Conservation (phyloP, 2,329 filamentous ascomycete genomes). For the Colletotrichum scovillei region DNA sequence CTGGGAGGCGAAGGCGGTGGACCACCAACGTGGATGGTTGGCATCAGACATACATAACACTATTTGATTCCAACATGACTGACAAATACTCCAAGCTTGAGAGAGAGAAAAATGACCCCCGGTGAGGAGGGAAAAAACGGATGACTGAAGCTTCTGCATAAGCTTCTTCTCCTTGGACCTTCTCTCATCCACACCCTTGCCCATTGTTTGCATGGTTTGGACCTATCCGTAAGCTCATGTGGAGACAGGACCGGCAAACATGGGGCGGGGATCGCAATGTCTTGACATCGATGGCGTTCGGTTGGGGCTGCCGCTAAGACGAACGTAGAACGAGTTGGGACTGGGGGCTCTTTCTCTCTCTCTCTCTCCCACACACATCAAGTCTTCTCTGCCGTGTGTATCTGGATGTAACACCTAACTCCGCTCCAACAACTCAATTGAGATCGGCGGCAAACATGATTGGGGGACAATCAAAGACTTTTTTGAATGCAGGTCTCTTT, state of each 20-base stretch:
- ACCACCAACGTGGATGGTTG: neutral
- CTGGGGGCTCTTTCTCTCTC: neutral
- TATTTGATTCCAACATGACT: neutral
- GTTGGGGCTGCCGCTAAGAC: constrained; percentile 4
- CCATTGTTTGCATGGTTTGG: neutral
- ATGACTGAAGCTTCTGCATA: constrained; percentile 5
- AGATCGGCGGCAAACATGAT: neutral
- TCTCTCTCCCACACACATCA: neutral
- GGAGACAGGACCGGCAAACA: neutral
- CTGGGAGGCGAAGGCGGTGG: neutral
- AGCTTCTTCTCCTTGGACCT: too few relatives aligned
- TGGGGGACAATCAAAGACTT: neutral
- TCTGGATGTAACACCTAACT: neutral
- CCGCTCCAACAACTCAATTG: neutral
- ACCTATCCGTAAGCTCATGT: neutral
- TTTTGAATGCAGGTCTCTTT: neutral
- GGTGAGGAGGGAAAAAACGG: neutral
- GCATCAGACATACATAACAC: neutral
- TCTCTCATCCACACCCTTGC: neutral
- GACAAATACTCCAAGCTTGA: neutral
- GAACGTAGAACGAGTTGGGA: neutral
- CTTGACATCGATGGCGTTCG: constrained; percentile 7
- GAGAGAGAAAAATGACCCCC: neutral
- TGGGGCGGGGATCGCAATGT: neutral
- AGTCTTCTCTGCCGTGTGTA: too few relatives aligned